Evolutionary conservation across 2,329 filamentous ascomycete species (phyloP), one percentile per base, ranked within the genome.

Genomic region (Neopestalotiopsis sp.): DNA sequence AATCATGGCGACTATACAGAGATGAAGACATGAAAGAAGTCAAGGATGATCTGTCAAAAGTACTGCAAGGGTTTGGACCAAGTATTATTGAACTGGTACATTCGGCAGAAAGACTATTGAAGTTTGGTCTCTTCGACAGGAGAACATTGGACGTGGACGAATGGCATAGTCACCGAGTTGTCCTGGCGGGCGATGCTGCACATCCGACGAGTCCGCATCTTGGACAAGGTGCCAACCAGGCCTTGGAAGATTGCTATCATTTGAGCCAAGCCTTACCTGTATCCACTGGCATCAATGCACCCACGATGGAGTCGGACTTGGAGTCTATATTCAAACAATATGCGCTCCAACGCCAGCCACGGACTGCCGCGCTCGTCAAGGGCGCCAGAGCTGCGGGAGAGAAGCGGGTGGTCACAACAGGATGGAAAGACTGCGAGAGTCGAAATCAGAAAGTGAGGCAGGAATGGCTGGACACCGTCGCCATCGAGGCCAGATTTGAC

Each of bases 81-180:
- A 65, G 63, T 12, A 68, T 75, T 14, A 45, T 70, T 2, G 67
- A 71, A 9, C 61, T 75, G 69, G 69, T 76, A 13, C 60, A 34
- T 49, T 67, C 70, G 2, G 69, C 74, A 6, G 72, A 75, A 67
- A 68, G 74, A 12, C 69, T 76, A 24, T 73, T 75, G 68, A 75
- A 74, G 40, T 76, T 72, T 42, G 74, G 75, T 42, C 65, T 76
- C 17, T 76, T 73, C 62, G 81, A 76, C 62, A 71, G 74, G 5
- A 62, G 66, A 4, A 73, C 74, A 65, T 63, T 76, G 32, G 59
- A 66, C 10, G 65, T 72, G 3, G 65, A 69, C n/a, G 67, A 74
- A 56, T 76, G 74, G 74, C 72, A 69, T 57, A 71, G 70, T 13
- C 68, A 65, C n/a, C 72, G 73, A 5, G 72, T 71, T 42, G 72